Base-by-base conservation (phyloP, 192 early-diverging fungal species). In the Lobosporangium transversale region DNA sequence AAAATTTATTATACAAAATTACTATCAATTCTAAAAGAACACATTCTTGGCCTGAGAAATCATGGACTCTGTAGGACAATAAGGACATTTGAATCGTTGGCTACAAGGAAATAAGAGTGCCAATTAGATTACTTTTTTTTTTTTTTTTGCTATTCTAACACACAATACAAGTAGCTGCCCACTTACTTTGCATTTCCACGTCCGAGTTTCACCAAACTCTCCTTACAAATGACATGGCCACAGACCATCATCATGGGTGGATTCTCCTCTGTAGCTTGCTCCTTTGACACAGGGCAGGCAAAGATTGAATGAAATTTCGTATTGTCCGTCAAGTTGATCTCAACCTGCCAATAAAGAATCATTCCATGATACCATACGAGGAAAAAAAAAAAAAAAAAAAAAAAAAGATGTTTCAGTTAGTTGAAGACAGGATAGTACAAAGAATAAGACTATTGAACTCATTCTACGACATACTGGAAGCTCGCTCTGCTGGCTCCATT, bases 201-300 rank as follows among this genome's bases (percentile, higher is more conserved):
- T 33, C 92, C 86, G 21, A 99, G 87, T 62, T 93, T 87, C 9
- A 85, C 82, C 57, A 99, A 81, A 78, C 92, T 94, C 67, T 95
- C 97, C 69, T 93, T 90, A 82, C 93, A 95, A 33, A 99, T 89
- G 0, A 98, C 95, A 73, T 99, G 98, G 15, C 98, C 98, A 79
- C 98, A 99, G 2, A 84, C 84, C 91, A 99, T 89, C 93, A 95
- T 94, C 95, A 97, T 98, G 0, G 98, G 98, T 45, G 97, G 97
- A 60, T 99, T 99, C n/a, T 89, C 86, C 21, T 90, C 87, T 6
- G 94, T 90, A 1, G 93, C 93, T 73, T 95, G 93, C 71, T 99
- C 98, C 79, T 98, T 98, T 30, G 89, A 90, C 2, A 99, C 98
- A 6, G 98, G 98, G 76, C 98, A 99, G 1, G 91, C 90, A 84